A percentile compares a stretch with the other conserved stretches of the same genome.
These are phyloP conservation scores for Daldinia bambusicola DNA, from an alignment of 495 filamentous ascomycete species.

Conservation along the genomic window DNA sequence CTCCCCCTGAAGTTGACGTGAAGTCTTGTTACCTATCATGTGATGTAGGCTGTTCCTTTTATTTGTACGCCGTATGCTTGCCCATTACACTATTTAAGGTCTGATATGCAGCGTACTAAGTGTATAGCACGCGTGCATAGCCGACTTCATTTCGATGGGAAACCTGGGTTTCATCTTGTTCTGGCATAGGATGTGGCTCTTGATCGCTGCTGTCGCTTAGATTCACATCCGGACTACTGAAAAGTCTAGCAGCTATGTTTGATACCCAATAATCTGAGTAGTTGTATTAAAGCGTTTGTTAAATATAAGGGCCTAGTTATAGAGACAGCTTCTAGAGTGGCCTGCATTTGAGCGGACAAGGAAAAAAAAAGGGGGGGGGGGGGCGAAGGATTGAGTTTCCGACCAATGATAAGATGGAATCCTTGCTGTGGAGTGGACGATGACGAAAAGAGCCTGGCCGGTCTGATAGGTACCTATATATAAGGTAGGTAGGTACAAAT, in stretches of 20 bases:
- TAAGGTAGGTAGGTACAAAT: no score
- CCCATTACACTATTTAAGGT: no score
- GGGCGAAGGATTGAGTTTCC: background rate
- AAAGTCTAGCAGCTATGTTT: conserved; percentile 10
- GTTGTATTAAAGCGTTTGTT: background rate
- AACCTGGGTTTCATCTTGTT: conserved; percentile 15
- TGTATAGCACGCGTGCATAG: no score
- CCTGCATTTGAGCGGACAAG: no score
- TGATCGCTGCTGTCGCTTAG: conserved; percentile 32
- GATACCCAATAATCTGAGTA: background rate
- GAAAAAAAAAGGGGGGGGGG: background rate
- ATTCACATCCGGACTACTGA: conserved; percentile 32
- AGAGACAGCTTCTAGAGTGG: no score
- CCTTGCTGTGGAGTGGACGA: background rate
- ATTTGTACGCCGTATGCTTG: background rate
- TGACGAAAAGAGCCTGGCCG: background rate
- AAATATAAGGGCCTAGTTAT: background rate
- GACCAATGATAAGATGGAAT: background rate
- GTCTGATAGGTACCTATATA: no score
- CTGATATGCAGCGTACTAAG: no score
- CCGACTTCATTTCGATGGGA: conserved; percentile 26
- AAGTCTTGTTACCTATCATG: background rate
- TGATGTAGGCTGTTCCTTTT: background rate
- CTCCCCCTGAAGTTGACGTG: background rate
- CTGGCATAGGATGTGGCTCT: conserved; percentile 39